A percentile compares a stretch with the other conserved stretches of the same genome.
Conservation (phyloP, 2,329 filamentous ascomycete species). For the Penicillium sp. region DNA sequence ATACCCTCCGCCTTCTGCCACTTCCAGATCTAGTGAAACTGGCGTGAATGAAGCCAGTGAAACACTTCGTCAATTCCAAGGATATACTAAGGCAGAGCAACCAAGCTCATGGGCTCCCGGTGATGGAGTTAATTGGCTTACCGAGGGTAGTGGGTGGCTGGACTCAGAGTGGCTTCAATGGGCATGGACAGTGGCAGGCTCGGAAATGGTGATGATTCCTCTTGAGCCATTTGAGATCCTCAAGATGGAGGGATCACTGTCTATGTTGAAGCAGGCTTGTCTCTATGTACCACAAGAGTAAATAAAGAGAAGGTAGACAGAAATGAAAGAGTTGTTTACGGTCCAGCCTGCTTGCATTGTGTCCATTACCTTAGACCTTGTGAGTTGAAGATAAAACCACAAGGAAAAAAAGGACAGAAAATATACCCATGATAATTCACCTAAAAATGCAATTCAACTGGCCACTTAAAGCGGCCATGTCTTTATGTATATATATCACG, state of each 20-base stretch:
- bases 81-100: conserved; percentile 10
- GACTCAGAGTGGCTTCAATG: conserved; percentile 42
- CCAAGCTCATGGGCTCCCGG: conserved; percentile 4
- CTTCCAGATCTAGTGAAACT: conserved; percentile 32
- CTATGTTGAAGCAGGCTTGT: conserved; percentile 32
- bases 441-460: neutral
- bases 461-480: neutral
- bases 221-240: conserved; percentile 36
- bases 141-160: conserved; percentile 35
- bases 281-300: conserved; percentile 38
- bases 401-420: neutral
- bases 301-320: neutral
- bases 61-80: conserved; percentile 16
- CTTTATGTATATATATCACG: neutral
- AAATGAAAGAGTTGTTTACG: neutral
- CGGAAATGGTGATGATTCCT: conserved; percentile 39
- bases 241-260: conserved; percentile 19
- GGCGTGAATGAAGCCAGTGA: conserved; percentile 17
- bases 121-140: conserved; percentile 20
- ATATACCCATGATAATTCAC: neutral
- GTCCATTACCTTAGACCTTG: neutral
- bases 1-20: conserved; percentile 33
- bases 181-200: conserved; percentile 43
- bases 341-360: neutral
- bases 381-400: neutral